Evolutionary conservation across 2,329 filamentous ascomycete genomes (phyloP).

Genomic region (Cercospora janseana): DNA sequence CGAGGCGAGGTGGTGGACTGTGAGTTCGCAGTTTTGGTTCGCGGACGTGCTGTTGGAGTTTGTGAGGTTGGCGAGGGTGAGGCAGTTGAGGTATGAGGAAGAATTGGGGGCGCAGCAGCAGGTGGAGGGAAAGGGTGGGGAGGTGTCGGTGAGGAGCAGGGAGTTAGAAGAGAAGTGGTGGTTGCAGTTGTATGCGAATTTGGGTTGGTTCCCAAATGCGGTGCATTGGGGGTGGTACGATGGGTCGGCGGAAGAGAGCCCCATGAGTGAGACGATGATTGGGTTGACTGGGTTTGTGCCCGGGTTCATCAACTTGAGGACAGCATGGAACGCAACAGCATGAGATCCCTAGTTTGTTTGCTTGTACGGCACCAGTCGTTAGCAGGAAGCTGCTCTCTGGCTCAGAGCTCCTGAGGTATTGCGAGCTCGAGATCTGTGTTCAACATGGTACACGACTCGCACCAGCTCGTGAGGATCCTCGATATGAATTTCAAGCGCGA

Average conservation of each 20-base stretch:
- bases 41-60: slow-evolving; percentile 75
- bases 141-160: slow-evolving; percentile 30
- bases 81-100: slow-evolving; percentile 43
- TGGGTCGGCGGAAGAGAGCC: slow-evolving; percentile 50
- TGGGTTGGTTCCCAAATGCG: slow-evolving; percentile 77
- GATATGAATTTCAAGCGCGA: too few relatives aligned
- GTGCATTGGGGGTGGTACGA: slow-evolving; percentile 77
- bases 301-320: slow-evolving; percentile 44
- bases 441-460: too few relatives aligned
- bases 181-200: slow-evolving; percentile 66
- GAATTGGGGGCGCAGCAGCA: slow-evolving; percentile 35
- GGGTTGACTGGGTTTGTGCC: slow-evolving; percentile 58
- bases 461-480: too few relatives aligned
- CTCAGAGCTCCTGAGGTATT: too few relatives aligned
- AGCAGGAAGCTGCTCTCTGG: too few relatives aligned
- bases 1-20: slow-evolving; percentile 62
- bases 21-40: slow-evolving; percentile 79
- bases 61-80: slow-evolving; percentile 54
- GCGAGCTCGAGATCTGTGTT: too few relatives aligned
- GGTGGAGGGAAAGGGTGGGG: slow-evolving; percentile 45
- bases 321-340: slow-evolving; percentile 46
- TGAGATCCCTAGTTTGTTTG: too few relatives aligned
- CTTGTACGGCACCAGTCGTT: too few relatives aligned
- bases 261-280: slow-evolving; percentile 57
- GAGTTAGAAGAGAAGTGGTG: slow-evolving; percentile 53